Conservation (phyloP, 257 asterid genomes). For the Nyctanthes arbortristis region DNA sequence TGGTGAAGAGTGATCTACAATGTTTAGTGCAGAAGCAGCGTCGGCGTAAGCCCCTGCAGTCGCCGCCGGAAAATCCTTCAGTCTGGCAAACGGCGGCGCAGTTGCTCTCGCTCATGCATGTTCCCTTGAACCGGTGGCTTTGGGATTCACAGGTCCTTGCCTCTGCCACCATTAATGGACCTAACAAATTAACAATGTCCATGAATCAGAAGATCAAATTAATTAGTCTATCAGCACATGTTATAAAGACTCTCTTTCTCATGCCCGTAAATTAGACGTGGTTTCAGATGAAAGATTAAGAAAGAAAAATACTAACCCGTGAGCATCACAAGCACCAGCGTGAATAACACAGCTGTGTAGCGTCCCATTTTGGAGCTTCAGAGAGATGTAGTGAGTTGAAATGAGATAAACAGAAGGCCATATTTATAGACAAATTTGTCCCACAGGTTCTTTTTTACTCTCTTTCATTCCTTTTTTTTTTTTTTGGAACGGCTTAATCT, state of each 20-base stretch:
- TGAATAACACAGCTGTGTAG: slow-evolving; percentile 29
- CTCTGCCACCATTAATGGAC: slow-evolving; percentile 43
- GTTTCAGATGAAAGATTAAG: not conserved
- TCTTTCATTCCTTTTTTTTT: too few relatives aligned
- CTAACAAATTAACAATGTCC: slow-evolving; percentile 10
- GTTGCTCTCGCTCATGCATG: slow-evolving; percentile 38
- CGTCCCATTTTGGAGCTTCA: slow-evolving; percentile 23
- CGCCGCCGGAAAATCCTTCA: slow-evolving; percentile 52
- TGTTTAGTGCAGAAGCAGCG: slow-evolving; percentile 51
- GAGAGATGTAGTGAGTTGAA: not conserved
- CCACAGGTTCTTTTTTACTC: too few relatives aligned
- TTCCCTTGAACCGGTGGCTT: slow-evolving; percentile 44
- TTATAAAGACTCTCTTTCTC: not conserved
- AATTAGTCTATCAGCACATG: too few relatives aligned
- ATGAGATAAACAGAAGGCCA: too few relatives aligned
- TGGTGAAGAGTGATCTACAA: slow-evolving; percentile 18
- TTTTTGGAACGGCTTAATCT: too few relatives aligned
- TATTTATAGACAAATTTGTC: too few relatives aligned
- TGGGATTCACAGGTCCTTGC: slow-evolving; percentile 44
- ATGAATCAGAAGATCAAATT: not conserved
- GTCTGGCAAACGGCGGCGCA: slow-evolving; percentile 44
- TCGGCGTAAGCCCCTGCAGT: slow-evolving; percentile 51
- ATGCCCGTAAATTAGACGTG: too few relatives aligned
- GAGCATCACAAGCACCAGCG: slow-evolving; percentile 26
- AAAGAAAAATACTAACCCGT: slow-evolving; percentile 23